Evolutionary conservation across 352 stramenopile species (phyloP).

Genomic region (Pseudoperonospora humuli): DNA sequence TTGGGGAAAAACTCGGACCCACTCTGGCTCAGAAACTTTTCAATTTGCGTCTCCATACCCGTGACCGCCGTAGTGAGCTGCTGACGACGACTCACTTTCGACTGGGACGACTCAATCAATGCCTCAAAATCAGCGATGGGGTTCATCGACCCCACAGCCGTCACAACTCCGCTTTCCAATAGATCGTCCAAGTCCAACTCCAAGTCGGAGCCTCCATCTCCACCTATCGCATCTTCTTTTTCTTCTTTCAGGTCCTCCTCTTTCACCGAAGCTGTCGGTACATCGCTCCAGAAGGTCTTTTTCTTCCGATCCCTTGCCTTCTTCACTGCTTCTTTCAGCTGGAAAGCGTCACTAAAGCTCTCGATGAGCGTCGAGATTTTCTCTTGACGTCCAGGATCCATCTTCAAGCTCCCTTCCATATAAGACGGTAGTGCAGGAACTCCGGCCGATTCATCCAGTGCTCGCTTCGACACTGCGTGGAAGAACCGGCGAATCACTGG

Average conservation of each 20-base stretch:
- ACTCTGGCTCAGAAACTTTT: conserved; percentile 46
- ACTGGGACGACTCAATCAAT: conserved; percentile 40
- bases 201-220: conserved; percentile 40
- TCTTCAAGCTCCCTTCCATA: conserved; percentile 53
- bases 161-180: conserved; percentile 54
- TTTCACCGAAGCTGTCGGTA: conserved; percentile 24
- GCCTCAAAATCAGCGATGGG: conserved; percentile 76
- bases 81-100: conserved; percentile 33
- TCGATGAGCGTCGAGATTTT: conserved; percentile 55
- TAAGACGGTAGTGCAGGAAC: conserved; percentile 47
- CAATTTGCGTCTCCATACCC: conserved; percentile 65
- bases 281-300: conserved; percentile 76
- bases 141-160: conserved; percentile 75
- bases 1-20: conserved; percentile 53
- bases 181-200: conserved; percentile 70
- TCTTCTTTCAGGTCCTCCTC: conserved; percentile 42
- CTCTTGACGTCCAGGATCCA: conserved; percentile 38
- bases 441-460: conserved; percentile 37
- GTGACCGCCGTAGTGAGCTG: conserved; percentile 41
- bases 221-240: conserved; percentile 10
- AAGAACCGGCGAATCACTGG: conserved; percentile 69
- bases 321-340: conserved; percentile 69
- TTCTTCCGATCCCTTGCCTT: conserved; percentile 59
- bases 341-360: conserved; percentile 62
- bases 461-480: conserved; percentile 47